Percentiles rank a stretch among this genome's conserved stretches.
These are phyloP conservation scores for Termitomyces sp. DNA, from an alignment of 768 basidiomycete species.

Conservation along the genomic window DNA sequence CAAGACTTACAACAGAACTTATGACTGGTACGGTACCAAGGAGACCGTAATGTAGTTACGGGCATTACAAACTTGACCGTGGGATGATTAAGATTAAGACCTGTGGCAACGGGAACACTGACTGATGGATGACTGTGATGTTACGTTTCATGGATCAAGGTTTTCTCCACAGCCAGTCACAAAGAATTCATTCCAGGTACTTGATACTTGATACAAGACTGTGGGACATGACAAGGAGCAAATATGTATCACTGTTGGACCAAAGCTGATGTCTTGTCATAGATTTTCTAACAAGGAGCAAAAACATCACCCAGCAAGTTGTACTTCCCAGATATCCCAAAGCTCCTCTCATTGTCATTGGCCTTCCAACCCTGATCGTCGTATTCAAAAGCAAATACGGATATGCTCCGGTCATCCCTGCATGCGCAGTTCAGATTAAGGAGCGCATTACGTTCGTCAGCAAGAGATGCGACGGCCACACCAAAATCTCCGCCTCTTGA, in stretches of 20 bases:
- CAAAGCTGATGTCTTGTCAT: not conserved
- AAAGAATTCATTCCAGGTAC: not conserved
- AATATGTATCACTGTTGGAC: not conserved
- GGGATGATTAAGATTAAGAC: no score
- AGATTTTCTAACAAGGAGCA: constrained; percentile 10
- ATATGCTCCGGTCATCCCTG: constrained; percentile 22
- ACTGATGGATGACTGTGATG: no score
- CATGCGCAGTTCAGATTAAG: constrained; percentile 30
- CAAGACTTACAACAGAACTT: no score
- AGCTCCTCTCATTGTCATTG: constrained; percentile 32
- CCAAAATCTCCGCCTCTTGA: constrained; percentile 26
- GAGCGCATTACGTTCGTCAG: constrained; percentile 27
- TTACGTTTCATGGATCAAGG: no score
- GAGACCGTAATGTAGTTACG: no score
- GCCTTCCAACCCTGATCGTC: constrained; percentile 33
- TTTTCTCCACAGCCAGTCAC: no score
- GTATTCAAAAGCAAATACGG: constrained; percentile 31
- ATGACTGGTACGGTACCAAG: no score
- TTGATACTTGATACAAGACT: not conserved
- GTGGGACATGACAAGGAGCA: not conserved
- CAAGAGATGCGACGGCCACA: constrained; percentile 23
- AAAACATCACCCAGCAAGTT: constrained; percentile 21
- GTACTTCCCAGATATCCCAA: constrained; percentile 30
- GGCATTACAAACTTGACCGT: no score
- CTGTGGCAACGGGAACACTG: no score